phyloP scores from a whole-genome alignment of 441 rosid species.

The Adansonia grandidieri region DNA sequence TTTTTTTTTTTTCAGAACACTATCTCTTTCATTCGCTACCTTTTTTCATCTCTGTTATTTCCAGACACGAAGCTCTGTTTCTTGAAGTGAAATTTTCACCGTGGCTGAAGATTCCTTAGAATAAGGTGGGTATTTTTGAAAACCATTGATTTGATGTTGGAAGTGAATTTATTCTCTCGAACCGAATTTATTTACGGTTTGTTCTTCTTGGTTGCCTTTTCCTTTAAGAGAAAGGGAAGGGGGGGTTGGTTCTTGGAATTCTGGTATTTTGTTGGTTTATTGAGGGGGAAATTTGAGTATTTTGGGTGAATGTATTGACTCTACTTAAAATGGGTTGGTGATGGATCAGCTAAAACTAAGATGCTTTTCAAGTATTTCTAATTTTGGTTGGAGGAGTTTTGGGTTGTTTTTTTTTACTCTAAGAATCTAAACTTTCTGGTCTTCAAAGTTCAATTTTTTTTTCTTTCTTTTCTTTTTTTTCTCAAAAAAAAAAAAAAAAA shows the following conservation, averaged over 20 bases:
- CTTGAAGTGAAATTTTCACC: background rate
- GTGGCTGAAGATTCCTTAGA: conserved; percentile 30
- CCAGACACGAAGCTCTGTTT: background rate
- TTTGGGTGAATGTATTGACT: conserved; percentile 18
- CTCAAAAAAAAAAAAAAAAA: too few species aligned
- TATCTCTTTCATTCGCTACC: background rate
- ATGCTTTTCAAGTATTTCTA: conserved; percentile 14
- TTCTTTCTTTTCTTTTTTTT: background rate
- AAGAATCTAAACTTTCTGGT: background rate
- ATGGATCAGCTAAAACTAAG: conserved; percentile 28
- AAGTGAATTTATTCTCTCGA: conserved; percentile 4
- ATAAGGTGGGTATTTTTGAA: conserved; percentile 25
- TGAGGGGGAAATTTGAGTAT: background rate
- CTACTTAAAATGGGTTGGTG: conserved; percentile 32
- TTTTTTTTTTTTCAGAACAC: too few species aligned
- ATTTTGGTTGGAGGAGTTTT: background rate
- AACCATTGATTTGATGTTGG: conserved; percentile 23
- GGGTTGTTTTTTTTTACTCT: background rate
- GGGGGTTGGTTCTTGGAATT: background rate
- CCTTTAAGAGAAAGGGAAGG: background rate
- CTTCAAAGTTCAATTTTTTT: background rate
- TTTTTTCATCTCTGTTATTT: background rate
- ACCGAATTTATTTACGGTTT: background rate
- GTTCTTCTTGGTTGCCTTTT: background rate
- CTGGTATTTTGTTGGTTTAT: conserved; percentile 10